Conservation (phyloP, 495 filamentous ascomycete species). For the Coniosporium apollinis region DNA sequence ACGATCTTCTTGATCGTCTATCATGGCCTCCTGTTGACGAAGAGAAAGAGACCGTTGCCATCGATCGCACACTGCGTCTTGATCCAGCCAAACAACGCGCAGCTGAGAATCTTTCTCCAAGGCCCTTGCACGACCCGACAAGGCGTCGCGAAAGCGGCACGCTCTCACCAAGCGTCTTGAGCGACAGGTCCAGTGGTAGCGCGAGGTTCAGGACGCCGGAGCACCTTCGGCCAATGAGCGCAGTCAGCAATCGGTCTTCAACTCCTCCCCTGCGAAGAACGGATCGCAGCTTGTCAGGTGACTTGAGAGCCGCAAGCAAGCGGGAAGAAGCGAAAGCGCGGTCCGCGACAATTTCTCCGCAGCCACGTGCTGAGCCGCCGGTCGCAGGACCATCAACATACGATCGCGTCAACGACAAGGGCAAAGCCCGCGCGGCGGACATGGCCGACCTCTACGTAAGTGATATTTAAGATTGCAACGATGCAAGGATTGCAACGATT, state of each 20-base stretch:
- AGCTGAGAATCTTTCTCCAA: background rate
- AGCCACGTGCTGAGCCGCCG: constrained; percentile 24
- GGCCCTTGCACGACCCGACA: constrained; percentile 15
- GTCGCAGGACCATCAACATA: constrained; percentile 42
- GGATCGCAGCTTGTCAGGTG: constrained; percentile 59
- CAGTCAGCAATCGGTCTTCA: constrained; percentile 34
- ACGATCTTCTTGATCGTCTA: constrained; percentile 33
- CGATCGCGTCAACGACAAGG: constrained; percentile 69
- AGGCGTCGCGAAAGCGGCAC: constrained; percentile 14
- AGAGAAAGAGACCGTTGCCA: constrained; percentile 21
- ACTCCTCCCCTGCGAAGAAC: constrained; percentile 55
- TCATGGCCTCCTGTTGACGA: constrained; percentile 36
- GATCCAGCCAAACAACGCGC: constrained; percentile 12
- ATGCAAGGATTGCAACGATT: too few species aligned
- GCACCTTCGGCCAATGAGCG: constrained; percentile 41
- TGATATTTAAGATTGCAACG: constrained; percentile 14
- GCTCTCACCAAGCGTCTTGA: constrained; percentile 23
- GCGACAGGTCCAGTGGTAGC: constrained; percentile 34
- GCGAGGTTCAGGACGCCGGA: constrained; percentile 35
- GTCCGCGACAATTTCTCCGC: constrained; percentile 10
- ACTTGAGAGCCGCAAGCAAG: constrained; percentile 56
- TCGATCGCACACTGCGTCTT: constrained; percentile 18
- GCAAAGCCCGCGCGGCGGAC: constrained; percentile 62
- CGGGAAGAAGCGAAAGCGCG: constrained; percentile 14
- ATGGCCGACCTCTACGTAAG: constrained; percentile 94